Evolutionary conservation across 1,284 basidiomycete genomes (phyloP), one percentile per base, ranked within the genome.

Genomic region (Inonotus hispidus): DNA sequence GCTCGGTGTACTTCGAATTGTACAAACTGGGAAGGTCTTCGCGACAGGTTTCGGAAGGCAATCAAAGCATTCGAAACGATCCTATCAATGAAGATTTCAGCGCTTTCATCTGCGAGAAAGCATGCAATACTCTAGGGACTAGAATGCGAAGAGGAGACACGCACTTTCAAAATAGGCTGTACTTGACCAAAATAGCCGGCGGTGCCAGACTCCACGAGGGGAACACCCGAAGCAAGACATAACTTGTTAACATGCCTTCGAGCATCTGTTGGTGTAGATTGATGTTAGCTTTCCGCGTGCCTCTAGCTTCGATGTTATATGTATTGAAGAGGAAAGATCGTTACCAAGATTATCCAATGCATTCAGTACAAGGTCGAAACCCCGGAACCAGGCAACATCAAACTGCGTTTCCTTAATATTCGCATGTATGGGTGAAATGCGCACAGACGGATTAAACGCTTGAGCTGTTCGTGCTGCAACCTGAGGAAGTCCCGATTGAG

Each of bases 21-120:
- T 99, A 75, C 97, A 99, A 1, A 99, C 95, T 0, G 97, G 96
- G 71, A 93, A 99, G 0, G 92, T 91, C 72, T 96, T 98, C 0
- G 94, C 93, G 0, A 90, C 88, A 0, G 89, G 88, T 73, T 98
- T 98, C 2, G 87, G 83, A 38, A 92, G 79, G 68, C 95, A 98
- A 71, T 96, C 93, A 69, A 94, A 98, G 73, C 95, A 98, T 71
- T 96, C 93, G 0, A 90, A 91, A 23, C 78, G 76, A 68, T 92
- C 88, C 92, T 95, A 59, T 21, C 7, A 50, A 52, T 46, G 23
- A 25, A 23, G 14, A n/a, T 5, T 10, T 43, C 41, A 43, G 8
- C 19, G 19, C n/a, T n/a, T 43, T 16, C 41, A 16, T n/a, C 6
- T 21, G 16, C 41, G 16, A 43, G 5, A 14, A 6, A 11, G 38